phyloP scores from a whole-genome alignment of 257 asterid genomes.

The Primulina huaijiensis region DNA sequence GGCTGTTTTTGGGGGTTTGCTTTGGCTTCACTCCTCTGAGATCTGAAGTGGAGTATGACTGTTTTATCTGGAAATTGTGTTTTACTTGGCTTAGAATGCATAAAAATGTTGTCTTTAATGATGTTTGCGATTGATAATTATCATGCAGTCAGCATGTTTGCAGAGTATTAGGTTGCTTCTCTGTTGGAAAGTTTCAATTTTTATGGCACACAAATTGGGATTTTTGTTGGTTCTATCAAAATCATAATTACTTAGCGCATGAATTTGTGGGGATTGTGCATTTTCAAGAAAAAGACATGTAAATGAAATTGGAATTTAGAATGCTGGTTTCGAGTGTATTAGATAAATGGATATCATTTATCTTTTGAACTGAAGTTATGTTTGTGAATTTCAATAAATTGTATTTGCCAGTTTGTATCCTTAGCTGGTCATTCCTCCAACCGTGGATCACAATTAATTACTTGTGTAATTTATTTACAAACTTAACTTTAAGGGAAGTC shows the following conservation, averaged over 20 bases:
- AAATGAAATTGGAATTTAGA: slow-evolving; percentile 21
- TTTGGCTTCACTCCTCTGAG: slow-evolving; percentile 49
- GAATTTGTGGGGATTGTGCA: slow-evolving; percentile 31
- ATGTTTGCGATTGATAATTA: slow-evolving; percentile 20
- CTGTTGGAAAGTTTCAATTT: slow-evolving; percentile 20
- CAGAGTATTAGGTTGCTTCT: slow-evolving; percentile 25
- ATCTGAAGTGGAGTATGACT: slow-evolving; percentile 51
- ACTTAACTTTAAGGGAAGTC: neutral
- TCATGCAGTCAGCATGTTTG: slow-evolving; percentile 7
- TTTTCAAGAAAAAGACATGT: slow-evolving; percentile 33
- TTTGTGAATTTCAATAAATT: slow-evolving; percentile 29
- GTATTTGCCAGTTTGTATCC: slow-evolving; percentile 4
- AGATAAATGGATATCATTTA: slow-evolving; percentile 21
- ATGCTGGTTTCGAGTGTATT: slow-evolving; percentile 30
- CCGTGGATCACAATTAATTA: neutral
- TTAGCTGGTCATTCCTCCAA: neutral
- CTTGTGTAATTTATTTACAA: slow-evolving; percentile 27
- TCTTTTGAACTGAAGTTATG: slow-evolving; percentile 34
- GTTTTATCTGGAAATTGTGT: slow-evolving; percentile 24
- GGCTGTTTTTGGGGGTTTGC: slow-evolving; percentile 39
- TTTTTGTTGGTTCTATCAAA: slow-evolving; percentile 24
- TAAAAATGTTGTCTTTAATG: slow-evolving; percentile 34
- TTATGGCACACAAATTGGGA: slow-evolving; percentile 24
- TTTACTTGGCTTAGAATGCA: slow-evolving; percentile 42
- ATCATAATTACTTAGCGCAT: slow-evolving; percentile 31